These are phyloP conservation scores for Pholiota conissans DNA, from an alignment of 768 basidiomycete species.

Conservation along the genomic window DNA sequence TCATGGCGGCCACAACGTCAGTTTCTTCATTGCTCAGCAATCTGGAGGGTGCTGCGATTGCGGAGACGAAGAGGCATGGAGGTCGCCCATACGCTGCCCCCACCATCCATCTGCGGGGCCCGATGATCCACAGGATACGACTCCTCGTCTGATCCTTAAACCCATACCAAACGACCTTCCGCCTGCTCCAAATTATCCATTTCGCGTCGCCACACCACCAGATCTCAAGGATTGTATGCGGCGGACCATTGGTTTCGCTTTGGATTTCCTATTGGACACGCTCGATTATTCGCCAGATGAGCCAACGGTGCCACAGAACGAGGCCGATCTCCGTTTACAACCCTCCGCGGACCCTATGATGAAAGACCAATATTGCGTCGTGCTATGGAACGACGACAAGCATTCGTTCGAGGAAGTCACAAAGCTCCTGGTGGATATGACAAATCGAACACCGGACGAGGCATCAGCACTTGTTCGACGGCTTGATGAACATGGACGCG, in stretches of 20 bases:
- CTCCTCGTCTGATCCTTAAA: constrained; percentile 37
- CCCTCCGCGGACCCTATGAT: constrained; percentile 77
- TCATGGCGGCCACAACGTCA: constrained; percentile 86
- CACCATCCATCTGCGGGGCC: constrained; percentile 62
- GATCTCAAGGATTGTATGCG: constrained; percentile 76
- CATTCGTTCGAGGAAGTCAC: constrained; percentile 91
- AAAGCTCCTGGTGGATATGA: constrained; percentile 62
- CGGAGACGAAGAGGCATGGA: constrained; percentile 90
- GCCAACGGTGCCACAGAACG: constrained; percentile 60
- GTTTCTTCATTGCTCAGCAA: constrained; percentile 91
- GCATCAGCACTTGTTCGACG: constrained; percentile 54
- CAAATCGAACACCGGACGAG: constrained; percentile 52
- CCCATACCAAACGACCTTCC: constrained; percentile 54
- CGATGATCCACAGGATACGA: constrained; percentile 34
- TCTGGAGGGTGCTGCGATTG: constrained; percentile 95
- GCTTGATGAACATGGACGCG: constrained; percentile 80
- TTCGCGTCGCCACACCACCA: constrained; percentile 54
- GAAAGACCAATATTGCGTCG: constrained; percentile 77
- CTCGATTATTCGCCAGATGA: constrained; percentile 84
- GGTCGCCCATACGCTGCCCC: constrained; percentile 62
- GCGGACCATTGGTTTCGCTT: constrained; percentile 69
- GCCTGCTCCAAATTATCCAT: constrained; percentile 59
- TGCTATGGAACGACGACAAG: constrained; percentile 97
- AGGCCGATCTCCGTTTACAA: constrained; percentile 71
- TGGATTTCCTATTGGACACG: constrained; percentile 84